A percentile compares a stretch with the other conserved stretches of the same genome.
These are phyloP conservation scores for Ceratobasidium sp. DNA, from an alignment of 1,284 basidiomycete species.

Conservation along the genomic window DNA sequence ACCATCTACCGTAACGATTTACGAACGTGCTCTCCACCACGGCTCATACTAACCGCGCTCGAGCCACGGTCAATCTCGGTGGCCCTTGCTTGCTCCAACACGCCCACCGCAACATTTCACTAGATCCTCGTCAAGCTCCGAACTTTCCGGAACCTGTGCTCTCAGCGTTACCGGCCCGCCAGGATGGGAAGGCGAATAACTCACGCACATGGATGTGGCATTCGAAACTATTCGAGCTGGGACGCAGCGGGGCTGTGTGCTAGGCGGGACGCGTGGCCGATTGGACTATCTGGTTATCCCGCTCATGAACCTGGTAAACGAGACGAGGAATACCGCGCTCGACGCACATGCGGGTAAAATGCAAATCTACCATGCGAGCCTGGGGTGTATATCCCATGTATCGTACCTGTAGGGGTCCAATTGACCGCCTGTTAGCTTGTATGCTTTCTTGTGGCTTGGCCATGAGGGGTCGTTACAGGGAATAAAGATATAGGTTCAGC, in stretches of 20 bases:
- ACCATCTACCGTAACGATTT: constrained; percentile 63
- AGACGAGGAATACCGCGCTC: constrained; percentile 55
- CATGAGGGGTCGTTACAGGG: not conserved
- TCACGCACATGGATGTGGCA: not conserved
- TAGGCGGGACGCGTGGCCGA: constrained; percentile 60
- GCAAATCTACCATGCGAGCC: constrained; percentile 54
- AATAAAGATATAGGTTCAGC: not conserved
- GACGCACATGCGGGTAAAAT: too few relatives aligned
- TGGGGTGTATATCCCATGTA: constrained; percentile 58
- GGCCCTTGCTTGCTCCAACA: too few relatives aligned
- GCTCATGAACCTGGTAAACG: constrained; percentile 57
- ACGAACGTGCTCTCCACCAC: not conserved
- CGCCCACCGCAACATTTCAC: too few relatives aligned
- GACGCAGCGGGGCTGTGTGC: constrained; percentile 61
- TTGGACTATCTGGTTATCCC: constrained; percentile 61
- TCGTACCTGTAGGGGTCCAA: not conserved
- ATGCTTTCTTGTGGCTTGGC: not conserved
- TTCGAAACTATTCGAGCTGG: constrained; percentile 58
- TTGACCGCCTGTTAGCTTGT: not conserved
- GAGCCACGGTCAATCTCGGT: too few relatives aligned
- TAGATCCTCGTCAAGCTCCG: too few relatives aligned
- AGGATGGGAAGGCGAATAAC: constrained; percentile 47
- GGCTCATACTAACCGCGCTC: not conserved
- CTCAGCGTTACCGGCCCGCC: constrained; percentile 13
- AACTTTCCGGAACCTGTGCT: constrained; percentile 2